Evolutionary conservation across 805 yeast species (phyloP), one percentile per base, ranked within the genome.

Genomic region (Nakazawaea holstii): DNA sequence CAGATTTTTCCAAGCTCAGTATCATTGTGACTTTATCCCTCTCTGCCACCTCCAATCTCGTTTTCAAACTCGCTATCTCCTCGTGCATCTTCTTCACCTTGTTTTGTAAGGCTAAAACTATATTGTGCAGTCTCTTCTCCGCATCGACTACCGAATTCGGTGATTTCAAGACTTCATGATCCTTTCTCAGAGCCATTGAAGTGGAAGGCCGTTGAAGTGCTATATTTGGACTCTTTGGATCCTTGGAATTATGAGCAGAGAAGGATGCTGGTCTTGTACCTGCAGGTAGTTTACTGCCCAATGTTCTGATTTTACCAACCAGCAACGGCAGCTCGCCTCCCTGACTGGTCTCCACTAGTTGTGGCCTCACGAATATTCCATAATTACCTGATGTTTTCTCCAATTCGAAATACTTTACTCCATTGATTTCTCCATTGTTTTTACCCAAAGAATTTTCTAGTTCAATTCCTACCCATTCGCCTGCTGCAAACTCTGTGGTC

Each of bases 401-500:
- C 51, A 74, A 68, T 7, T 63, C 58, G 40, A 78, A 78, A 58
- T 78, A 78, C 45, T 59, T 43, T 2, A 62, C 56, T 0, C 74
- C 79, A 15, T 67, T 59, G 0, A 78, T 70, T 0, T 73, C 57
- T 1, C 83, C 83, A 49, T 77, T 65, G 46, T 78, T 78, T 52
- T 71, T 73, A 1, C 82, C 82, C 5, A 41, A 10, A 0, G 70
- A 62, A 1, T 48, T 47, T 10, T 66, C 68, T 20, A 78, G 56
- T 42, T 74, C 77, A 2, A 77, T 55, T 1, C 82, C 83, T 4
- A 73, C 59, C 82, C 83, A 77, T n/a, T 50, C 55, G 0, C 88
- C 89, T 0, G 72, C 64, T 2, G 86, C 80, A 65, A 84, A 84
- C 41, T 74, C 52, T 0, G 87, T 79, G 11, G 54, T 45, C 0